Evolutionary conservation across 345 rosid species (phyloP).

Genomic region (Citrus glauca): DNA sequence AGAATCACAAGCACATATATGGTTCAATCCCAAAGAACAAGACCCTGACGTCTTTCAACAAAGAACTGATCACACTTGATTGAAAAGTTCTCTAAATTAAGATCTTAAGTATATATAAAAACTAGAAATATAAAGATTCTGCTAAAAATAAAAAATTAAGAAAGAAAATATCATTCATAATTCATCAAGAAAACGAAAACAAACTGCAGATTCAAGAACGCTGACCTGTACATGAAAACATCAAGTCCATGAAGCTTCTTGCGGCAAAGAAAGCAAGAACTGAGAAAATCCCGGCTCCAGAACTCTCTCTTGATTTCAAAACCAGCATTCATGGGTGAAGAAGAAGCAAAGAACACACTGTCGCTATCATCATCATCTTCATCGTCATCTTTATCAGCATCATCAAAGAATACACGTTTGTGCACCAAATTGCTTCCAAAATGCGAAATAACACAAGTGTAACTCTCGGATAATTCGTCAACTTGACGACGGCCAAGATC

Average conservation of each 20-base stretch:
- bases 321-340: constrained; percentile 7
- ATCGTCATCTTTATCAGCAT: constrained; percentile 7
- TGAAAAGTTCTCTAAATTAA: not conserved
- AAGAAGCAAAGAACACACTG: constrained; percentile 11
- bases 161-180: not conserved
- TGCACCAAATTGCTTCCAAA: constrained; percentile 15
- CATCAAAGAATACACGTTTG: constrained; percentile 16
- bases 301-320: constrained; percentile 11
- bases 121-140: not conserved
- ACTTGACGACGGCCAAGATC: not conserved
- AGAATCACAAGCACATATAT: not conserved
- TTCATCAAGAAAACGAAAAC: not conserved
- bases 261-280: constrained; percentile 29
- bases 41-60: not conserved
- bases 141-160: not conserved
- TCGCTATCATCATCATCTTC: constrained; percentile 4
- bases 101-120: not conserved
- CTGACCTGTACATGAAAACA: constrained; percentile 36
- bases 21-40: not conserved
- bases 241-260: constrained; percentile 34
- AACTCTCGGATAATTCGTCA: constrained; percentile 21
- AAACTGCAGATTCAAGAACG: not conserved
- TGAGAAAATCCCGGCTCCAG: constrained; percentile 25
- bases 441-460: constrained; percentile 26
- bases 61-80: not conserved